phyloP scores from a whole-genome alignment of 2,329 filamentous ascomycete genomes.

The Trichophyton schoenleinii region DNA sequence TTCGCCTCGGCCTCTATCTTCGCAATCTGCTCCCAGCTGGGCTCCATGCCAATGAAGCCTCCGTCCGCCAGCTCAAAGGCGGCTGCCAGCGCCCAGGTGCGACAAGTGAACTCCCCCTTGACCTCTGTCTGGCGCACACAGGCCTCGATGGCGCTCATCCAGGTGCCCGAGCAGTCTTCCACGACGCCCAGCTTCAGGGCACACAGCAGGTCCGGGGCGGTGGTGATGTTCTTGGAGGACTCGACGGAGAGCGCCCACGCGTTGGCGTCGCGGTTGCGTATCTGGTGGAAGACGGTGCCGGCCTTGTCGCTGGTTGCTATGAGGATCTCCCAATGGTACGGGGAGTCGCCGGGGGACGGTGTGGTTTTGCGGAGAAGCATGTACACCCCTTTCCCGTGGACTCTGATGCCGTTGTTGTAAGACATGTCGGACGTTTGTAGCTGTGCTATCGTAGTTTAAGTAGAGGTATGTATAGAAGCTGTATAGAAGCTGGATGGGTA shows the following conservation, averaged over 20 bases:
- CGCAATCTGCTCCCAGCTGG: slow-evolving; percentile 11
- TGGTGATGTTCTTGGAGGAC: slow-evolving; percentile 4
- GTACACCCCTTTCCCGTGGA: slow-evolving; percentile 13
- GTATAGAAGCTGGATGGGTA: no score
- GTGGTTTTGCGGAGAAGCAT: slow-evolving; percentile 10
- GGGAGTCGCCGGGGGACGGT: not conserved
- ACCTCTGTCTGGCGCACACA: slow-evolving; percentile 10
- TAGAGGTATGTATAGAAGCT: no score
- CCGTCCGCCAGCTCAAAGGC: slow-evolving; percentile 12
- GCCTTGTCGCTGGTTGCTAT: slow-evolving; percentile 7
- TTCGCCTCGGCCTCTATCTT: slow-evolving; percentile 11
- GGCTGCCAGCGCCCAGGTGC: slow-evolving; percentile 12
- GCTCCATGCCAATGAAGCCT: slow-evolving; percentile 12
- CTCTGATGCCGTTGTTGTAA: slow-evolving; percentile 3
- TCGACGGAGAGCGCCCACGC: slow-evolving; percentile 7
- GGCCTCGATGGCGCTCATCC: slow-evolving; percentile 10
- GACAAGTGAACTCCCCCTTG: slow-evolving; percentile 10
- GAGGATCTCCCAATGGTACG: slow-evolving; percentile 13
- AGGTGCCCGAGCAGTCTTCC: slow-evolving; percentile 10
- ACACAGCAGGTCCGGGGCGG: slow-evolving; percentile 7
- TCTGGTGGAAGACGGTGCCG: slow-evolving; percentile 12
- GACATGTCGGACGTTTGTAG: not conserved
- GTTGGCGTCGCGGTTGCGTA: not conserved
- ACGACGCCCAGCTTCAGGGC: slow-evolving; percentile 12
- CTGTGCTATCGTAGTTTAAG: no score